These are phyloP conservation scores for Chamaecrista fasciculata DNA, from an alignment of 306 rosid species.

Conservation along the genomic window DNA sequence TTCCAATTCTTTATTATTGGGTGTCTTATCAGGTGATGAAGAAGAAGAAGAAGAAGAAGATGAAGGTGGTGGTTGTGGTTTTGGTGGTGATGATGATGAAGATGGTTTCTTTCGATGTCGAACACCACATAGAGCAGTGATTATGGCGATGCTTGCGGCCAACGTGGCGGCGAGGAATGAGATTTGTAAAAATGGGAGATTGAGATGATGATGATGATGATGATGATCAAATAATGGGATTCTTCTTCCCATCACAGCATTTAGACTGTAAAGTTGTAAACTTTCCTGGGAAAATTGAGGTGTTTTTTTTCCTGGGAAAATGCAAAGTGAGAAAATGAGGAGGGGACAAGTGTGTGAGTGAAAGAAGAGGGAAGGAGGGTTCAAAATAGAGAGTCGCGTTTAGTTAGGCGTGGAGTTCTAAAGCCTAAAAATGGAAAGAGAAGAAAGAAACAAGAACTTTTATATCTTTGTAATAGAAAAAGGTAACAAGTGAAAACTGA, in stretches of 20 bases:
- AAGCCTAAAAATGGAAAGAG: background rate
- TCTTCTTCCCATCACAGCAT: constrained; percentile 66
- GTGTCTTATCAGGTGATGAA: too few relatives aligned
- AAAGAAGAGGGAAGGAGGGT: too few relatives aligned
- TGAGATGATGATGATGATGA: constrained; percentile 38
- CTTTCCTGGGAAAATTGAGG: background rate
- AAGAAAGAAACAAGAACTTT: too few relatives aligned
- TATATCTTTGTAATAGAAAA: too few relatives aligned
- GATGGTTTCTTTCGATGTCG: constrained; percentile 33
- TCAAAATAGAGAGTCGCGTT: too few relatives aligned
- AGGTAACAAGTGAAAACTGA: too few relatives aligned
- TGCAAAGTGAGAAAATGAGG: background rate
- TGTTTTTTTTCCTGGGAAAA: background rate
- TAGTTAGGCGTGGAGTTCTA: background rate
- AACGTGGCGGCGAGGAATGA: constrained; percentile 43
- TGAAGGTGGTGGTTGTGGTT: constrained; percentile 6
- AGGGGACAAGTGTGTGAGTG: too few relatives aligned
- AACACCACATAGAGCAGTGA: constrained; percentile 49
- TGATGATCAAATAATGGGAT: constrained; percentile 42
- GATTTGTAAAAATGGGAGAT: constrained; percentile 28
- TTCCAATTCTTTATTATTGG: background rate
- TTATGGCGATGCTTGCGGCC: constrained; percentile 47
- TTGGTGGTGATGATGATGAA: too few relatives aligned
- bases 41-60: too few relatives aligned
- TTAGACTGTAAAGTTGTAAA: too few relatives aligned